A percentile compares a stretch with the other conserved stretches of the same genome.
Evolutionary conservation across 1,284 basidiomycete genomes (phyloP).

Genomic region (Tylopilus sp.): DNA sequence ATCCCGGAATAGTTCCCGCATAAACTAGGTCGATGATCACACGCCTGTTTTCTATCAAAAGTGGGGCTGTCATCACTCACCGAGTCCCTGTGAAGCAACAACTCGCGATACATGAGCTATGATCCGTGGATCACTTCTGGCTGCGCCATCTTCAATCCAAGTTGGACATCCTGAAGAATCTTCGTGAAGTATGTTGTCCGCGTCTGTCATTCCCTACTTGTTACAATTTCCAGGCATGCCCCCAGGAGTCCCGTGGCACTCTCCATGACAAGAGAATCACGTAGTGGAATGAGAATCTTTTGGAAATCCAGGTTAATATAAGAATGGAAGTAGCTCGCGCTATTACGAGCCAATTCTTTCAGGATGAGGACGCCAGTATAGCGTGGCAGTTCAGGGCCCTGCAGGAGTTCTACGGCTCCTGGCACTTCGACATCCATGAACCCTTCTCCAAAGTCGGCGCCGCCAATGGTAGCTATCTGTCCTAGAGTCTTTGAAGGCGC

Average conservation of each 20-base stretch:
- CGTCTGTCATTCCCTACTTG: slow-evolving; percentile 63
- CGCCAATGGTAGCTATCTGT: slow-evolving; percentile 77
- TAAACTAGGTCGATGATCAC: slow-evolving; percentile 57
- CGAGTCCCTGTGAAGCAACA: slow-evolving; percentile 91
- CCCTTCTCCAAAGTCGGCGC: slow-evolving; percentile 77
- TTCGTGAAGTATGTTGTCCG: slow-evolving; percentile 67
- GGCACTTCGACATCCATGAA: slow-evolving; percentile 87
- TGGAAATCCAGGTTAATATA: slow-evolving; percentile 86
- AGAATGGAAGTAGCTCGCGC: slow-evolving; percentile 80
- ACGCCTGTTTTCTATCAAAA: slow-evolving; percentile 4
- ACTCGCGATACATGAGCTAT: slow-evolving; percentile 86
- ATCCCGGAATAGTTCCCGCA: slow-evolving; percentile 87
- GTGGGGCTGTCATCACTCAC: slow-evolving; percentile 41
- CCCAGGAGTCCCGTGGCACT: slow-evolving; percentile 88
- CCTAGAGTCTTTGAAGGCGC: slow-evolving; percentile 84
- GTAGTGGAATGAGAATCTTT: slow-evolving; percentile 84
- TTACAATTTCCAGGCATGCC: slow-evolving; percentile 84
- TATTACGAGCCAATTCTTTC: slow-evolving; percentile 87
- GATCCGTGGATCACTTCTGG: slow-evolving; percentile 92
- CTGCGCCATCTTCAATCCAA: slow-evolving; percentile 77
- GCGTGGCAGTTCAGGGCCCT: slow-evolving; percentile 69
- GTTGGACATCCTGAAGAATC: slow-evolving; percentile 87
- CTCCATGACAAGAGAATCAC: slow-evolving; percentile 84
- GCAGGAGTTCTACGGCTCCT: slow-evolving; percentile 74
- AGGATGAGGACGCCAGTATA: slow-evolving; percentile 86